Base-by-base conservation (phyloP, 148 eudicot genomes). In the Talinum fruticosum region DNA sequence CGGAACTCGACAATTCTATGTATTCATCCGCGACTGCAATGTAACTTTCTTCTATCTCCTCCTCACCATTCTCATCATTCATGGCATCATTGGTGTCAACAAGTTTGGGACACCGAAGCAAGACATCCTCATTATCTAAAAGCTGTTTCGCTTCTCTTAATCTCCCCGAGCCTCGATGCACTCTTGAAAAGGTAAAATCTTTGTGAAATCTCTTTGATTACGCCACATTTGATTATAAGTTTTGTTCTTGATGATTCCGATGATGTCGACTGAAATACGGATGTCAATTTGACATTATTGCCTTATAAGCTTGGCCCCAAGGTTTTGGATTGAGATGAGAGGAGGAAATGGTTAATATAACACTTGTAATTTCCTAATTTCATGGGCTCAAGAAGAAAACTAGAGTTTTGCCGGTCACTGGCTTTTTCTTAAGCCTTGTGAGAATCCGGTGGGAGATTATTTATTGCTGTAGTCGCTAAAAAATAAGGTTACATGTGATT, bases 401-500 rank as follows among this genome's bases (percentile, higher is more conserved):
- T 74, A 69, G 85, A 79, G 85, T 79, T 75, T 61, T 82, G 77
- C 66, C 79, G 54, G 82, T 82, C 1, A 82, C 85, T 44, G 85
- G 85, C 30, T 78, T 76, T 8, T 82, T 76, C 0, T 74, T 79
- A 83, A 72, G n/a, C 82, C 77, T 15, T 83, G 85, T 70, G 80
- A 79, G 66, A 83, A 75, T 76, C 74, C 80, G 6, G 59, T 83
- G 18, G 85, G 85, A 16, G 80, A 83, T 83, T 77, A 83, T 83
- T 83, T 79, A 44, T 66, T 83, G 70, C 66, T 83, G 66, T 79
- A 83, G 70, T 83, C 83, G 14, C 51, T 83, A 1, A 83, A 83
- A 80, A 83, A 83, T 35, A 83, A 83, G 85, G 75, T 54, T 83
- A 69, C 85, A 83, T 79, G 80, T n/a, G n/a, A n/a, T n/a, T n/a